Base-by-base conservation (phyloP, 768 basidiomycete genomes). In the Macrolepiota albuminosa region DNA sequence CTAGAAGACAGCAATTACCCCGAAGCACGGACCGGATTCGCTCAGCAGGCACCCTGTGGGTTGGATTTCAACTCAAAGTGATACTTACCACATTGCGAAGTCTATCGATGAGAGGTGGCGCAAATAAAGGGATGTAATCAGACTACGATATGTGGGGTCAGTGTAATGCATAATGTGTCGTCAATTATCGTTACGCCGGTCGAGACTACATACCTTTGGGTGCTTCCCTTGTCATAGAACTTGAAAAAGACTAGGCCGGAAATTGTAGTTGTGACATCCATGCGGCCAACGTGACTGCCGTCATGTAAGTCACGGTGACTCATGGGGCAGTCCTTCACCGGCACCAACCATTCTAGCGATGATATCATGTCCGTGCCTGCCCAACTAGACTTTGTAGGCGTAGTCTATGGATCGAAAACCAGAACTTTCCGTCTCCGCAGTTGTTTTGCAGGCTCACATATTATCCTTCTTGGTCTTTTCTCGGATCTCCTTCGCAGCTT, bases 1-100 rank as follows among this genome's bases (percentile, higher is more conserved):
- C 75, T 59, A 90, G 82, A 59, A 88, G 76, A 74, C 87, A 91
- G 73, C 89, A 89, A 76, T 89, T 88, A 77, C 88, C 88, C 87
- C 89, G 52, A 18, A 53, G 7, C 61, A 51, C 37, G 57, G 49
- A 60, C 49, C 45, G 59, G 65, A 55, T 43, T 43, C 33, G 43
- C 34, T 62, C 49, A 62, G 64, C 40, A 60, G 34, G 40, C 11
- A 45, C 42, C n/a, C 45, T 60, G 54, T 34, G 55, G 64, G 62
- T 49, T n/a, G 36, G 14, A 49, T 33, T 34, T 26, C 29, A 62
- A 68, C 66, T 69, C 65, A 49, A 33, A 18, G 31, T 34, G 34
- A 24, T 60, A 65, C 70, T 31, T 56, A 69, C 71, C 72, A 73
- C 72, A 73, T 73, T 61, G 60, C 54, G 56, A 43, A 48, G 59